Base-by-base conservation (phyloP, 495 filamentous ascomycete genomes). In the Bombardia bombarda region DNA sequence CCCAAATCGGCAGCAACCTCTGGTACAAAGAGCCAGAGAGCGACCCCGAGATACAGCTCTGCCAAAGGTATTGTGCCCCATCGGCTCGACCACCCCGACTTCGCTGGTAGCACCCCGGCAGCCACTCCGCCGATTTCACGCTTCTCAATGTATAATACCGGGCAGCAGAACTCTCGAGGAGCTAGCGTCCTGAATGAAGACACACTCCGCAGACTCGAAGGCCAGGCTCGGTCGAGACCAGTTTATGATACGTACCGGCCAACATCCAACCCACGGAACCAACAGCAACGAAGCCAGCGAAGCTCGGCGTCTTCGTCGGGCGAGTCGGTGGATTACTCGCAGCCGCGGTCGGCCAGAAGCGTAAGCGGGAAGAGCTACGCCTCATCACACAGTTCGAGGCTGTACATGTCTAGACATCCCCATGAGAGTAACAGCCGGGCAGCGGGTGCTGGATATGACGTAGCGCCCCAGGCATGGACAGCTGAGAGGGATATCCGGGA, bases 131-230 rank as follows among this genome's bases (percentile, higher is more conserved):
- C 52, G 1, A 22, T 45, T 14, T 54, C 55, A 4, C 43, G 51
- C 18, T 50, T 46, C 30, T 43, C 52, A 22, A 18, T 43, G 19
- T 37, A 17, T 21, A n/a, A 43, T 21, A 22, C 42, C 1, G 47
- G 41, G 25, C 24, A 32, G 17, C 41, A 28, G 0, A 20, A n/a
- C 3, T 18, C 16, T 13, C 59, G 48, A 26, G 14, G 45, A 24
- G 36, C 49, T 20, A 45, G 43, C 13, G 44, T 39, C 1, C 28
- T 61, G 37, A 60, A 60, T 39, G 60, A 69, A 45, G 58, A 59
- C 36, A 67, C 65, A 1, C 49, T 67, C 5, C 43, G 46, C 9
- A 51, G 50, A 7, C 47, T 69, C 5, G 66, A 67, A 38, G 58
- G 57, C 8, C 58, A 60, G 20, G 17, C 52, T 4, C 33, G 43